Percentiles rank a stretch among this genome's conserved stretches.
These are phyloP conservation scores for Pestalotiopsis sp. DNA, from an alignment of 2,329 filamentous ascomycete genomes.

Conservation along the genomic window DNA sequence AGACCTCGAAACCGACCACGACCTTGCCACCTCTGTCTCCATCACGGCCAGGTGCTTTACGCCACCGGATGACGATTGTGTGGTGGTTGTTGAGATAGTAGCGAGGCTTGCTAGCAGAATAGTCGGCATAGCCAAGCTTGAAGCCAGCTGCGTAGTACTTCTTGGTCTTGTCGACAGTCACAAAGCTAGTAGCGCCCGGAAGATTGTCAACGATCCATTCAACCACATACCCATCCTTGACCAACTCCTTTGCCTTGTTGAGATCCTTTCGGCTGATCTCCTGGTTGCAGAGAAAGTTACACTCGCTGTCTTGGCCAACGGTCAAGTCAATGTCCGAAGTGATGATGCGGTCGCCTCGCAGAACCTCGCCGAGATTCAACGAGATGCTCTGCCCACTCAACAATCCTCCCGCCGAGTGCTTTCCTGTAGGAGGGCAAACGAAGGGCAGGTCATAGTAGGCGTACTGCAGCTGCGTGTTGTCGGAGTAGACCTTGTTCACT, in stretches of 20 bases:
- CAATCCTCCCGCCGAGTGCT: conserved; percentile 66
- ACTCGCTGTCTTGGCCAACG: conserved; percentile 76
- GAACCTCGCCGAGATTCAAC: conserved; percentile 83
- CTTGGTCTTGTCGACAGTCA: conserved; percentile 78
- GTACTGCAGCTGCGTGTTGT: conserved; percentile 88
- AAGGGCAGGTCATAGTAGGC: conserved; percentile 88
- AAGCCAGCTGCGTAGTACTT: conserved; percentile 92
- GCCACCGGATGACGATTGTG: conserved; percentile 80
- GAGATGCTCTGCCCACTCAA: conserved; percentile 77
- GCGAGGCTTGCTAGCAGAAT: conserved; percentile 57
- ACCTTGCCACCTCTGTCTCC: conserved; percentile 75
- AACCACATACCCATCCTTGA: conserved; percentile 79
- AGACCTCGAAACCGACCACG: conserved; percentile 87
- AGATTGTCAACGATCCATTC: conserved; percentile 95
- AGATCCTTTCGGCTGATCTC: conserved; percentile 67
- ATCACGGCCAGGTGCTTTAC: conserved; percentile 67
- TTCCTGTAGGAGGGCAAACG: conserved; percentile 77
- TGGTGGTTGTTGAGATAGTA: conserved; percentile 88
- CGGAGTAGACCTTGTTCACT: conserved; percentile 90
- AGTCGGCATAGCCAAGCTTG: conserved; percentile 80
- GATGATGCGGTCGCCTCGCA: conserved; percentile 83
- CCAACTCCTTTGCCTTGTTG: conserved; percentile 68
- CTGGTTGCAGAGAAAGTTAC: conserved; percentile 71
- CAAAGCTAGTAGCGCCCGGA: conserved; percentile 84
- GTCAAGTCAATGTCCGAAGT: conserved; percentile 80